phyloP scores from a whole-genome alignment of 2,329 filamentous ascomycete genomes.

The Beauveria scarabaeidicola region DNA sequence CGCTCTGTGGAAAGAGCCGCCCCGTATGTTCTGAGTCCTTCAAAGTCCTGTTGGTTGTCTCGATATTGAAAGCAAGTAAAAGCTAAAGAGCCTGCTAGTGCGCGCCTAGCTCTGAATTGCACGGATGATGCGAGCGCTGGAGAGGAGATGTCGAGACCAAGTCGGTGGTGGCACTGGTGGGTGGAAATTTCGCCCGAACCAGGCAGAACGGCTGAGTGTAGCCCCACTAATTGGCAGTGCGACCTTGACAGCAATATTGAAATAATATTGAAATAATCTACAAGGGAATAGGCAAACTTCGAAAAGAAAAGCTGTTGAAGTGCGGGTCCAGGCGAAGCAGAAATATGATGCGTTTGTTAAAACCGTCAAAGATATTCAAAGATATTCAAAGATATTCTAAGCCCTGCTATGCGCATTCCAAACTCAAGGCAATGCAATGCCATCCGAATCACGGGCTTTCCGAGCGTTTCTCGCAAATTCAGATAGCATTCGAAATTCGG shows the following conservation, averaged over 20 bases:
- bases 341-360: too few relatives aligned
- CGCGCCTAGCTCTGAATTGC: not conserved
- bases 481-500: too few relatives aligned
- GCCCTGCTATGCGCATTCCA: too few relatives aligned
- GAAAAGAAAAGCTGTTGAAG: not conserved
- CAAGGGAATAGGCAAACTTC: not conserved
- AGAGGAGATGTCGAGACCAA: not conserved
- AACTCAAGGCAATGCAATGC: too few relatives aligned
- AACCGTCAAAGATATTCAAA: too few relatives aligned
- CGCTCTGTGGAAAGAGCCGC: not conserved
- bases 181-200: not conserved
- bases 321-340: too few relatives aligned
- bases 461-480: too few relatives aligned
- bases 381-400: too few relatives aligned
- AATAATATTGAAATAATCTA: not conserved
- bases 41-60: not conserved
- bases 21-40: not conserved
- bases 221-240: not conserved
- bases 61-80: not conserved
- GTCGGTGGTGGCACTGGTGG: not conserved
- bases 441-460: too few relatives aligned
- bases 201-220: conserved; percentile 1
- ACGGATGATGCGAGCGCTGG: not conserved
- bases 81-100: not conserved
- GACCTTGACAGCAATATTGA: not conserved